Percentiles rank a stretch among this genome's conserved stretches.
Evolutionary conservation across 2,329 filamentous ascomycete species (phyloP).

Genomic region (Aspergillus niger): DNA sequence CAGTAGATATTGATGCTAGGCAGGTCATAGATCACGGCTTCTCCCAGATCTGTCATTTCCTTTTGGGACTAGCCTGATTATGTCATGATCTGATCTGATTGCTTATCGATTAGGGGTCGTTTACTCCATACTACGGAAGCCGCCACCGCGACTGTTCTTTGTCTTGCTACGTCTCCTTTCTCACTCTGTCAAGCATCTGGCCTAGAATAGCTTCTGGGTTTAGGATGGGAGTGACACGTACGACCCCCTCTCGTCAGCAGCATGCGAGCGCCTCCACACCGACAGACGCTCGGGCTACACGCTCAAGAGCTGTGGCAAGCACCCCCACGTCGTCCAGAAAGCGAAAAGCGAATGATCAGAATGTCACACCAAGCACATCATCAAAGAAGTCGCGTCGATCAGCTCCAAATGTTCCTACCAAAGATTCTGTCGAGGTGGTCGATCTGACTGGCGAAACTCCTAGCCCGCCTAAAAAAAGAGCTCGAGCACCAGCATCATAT

Average conservation of each 20-base stretch:
- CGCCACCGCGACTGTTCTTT: neutral
- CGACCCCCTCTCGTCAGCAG: neutral
- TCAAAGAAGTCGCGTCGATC: constrained; percentile 13
- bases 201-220: neutral
- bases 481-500: constrained; percentile 14
- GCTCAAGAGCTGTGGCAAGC: neutral
- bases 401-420: neutral
- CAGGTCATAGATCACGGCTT: neutral
- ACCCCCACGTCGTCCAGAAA: constrained; percentile 17
- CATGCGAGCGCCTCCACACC: neutral
- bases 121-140: neutral
- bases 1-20: neutral
- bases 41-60: neutral
- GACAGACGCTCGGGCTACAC: neutral
- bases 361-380: neutral
- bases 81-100: constrained; percentile 4
- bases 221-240: neutral
- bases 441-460: constrained; percentile 22
- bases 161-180: neutral
- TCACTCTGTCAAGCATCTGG: neutral
- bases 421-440: constrained; percentile 12
- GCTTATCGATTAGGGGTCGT: neutral
- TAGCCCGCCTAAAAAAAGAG: constrained; percentile 14
- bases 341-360: constrained; percentile 2
- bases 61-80: constrained; percentile 2